Conservation (phyloP, 2,329 filamentous ascomycete genomes). For the Fusarium acutatum region DNA sequence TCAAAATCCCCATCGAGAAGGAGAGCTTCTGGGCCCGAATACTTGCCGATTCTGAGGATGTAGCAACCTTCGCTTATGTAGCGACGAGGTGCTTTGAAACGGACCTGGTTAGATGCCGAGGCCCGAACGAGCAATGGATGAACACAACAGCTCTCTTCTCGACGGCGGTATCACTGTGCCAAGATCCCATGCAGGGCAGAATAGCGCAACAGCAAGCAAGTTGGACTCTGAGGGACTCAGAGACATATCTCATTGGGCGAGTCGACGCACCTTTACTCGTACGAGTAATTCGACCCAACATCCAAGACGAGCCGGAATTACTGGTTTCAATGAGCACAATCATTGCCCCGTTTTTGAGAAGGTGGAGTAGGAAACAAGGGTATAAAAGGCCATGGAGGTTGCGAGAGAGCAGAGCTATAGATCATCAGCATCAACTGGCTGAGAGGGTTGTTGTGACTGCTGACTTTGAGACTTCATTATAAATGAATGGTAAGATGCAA, state of each 20-base stretch:
- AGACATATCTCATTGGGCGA: accelerated
- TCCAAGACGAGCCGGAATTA: accelerated
- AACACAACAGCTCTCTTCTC: not conserved
- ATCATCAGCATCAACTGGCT: not conserved
- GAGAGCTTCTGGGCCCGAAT: not conserved
- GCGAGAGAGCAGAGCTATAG: not conserved
- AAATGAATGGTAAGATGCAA: accelerated
- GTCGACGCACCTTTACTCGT: accelerated
- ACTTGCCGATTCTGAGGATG: accelerated
- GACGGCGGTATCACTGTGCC: accelerated
- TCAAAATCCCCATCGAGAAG: accelerated
- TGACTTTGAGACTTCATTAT: accelerated
- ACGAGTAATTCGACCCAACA: accelerated
- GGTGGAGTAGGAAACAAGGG: not conserved
- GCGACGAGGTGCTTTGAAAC: accelerated
- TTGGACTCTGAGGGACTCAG: not conserved
- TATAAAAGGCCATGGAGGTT: accelerated
- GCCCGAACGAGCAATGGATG: accelerated
- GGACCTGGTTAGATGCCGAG: accelerated
- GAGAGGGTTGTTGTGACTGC: not conserved
- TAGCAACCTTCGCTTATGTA: accelerated
- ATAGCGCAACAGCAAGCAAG: accelerated
- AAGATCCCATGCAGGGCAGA: too few species aligned
- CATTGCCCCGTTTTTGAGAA: accelerated
- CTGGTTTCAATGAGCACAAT: accelerated